These are phyloP conservation scores for Picea abies DNA, from an alignment of 83 land plant species.

Conservation along the genomic window DNA sequence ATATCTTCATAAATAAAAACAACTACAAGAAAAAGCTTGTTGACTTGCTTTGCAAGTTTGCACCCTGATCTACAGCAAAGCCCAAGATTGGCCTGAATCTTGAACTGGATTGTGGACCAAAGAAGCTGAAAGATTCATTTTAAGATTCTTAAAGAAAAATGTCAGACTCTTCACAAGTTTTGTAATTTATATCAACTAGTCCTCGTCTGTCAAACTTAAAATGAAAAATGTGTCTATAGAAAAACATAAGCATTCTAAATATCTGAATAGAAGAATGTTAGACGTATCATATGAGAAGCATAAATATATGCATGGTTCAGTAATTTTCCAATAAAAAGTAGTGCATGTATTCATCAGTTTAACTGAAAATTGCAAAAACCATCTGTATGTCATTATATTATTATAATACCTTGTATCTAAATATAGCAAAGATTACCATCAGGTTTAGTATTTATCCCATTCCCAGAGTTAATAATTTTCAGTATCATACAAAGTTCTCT, in stretches of 20 bases:
- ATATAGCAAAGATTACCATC: too few relatives aligned
- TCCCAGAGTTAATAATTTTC: neutral
- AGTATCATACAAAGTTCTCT: neutral
- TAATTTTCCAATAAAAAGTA: too few relatives aligned
- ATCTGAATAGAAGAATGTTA: too few relatives aligned
- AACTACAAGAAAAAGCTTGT: neutral
- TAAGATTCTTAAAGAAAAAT: neutral
- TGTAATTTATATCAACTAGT: neutral
- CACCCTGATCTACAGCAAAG: neutral
- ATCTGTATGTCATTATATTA: too few relatives aligned
- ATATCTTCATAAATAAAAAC: neutral
- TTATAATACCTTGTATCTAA: too few relatives aligned
- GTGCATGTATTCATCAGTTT: too few relatives aligned
- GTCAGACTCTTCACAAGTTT: neutral
- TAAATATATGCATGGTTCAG: too few relatives aligned
- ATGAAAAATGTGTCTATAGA: neutral
- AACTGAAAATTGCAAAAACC: too few relatives aligned
- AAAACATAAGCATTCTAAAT: neutral
- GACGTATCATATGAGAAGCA: too few relatives aligned
- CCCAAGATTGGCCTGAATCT: neutral
- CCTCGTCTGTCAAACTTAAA: neutral
- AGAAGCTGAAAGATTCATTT: neutral
- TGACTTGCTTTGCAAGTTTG: too few relatives aligned
- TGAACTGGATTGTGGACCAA: neutral
- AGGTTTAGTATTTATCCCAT: too few relatives aligned